These are phyloP conservation scores for Fusarium sp. DNA, from an alignment of 2,329 filamentous ascomycete species.

Conservation along the genomic window DNA sequence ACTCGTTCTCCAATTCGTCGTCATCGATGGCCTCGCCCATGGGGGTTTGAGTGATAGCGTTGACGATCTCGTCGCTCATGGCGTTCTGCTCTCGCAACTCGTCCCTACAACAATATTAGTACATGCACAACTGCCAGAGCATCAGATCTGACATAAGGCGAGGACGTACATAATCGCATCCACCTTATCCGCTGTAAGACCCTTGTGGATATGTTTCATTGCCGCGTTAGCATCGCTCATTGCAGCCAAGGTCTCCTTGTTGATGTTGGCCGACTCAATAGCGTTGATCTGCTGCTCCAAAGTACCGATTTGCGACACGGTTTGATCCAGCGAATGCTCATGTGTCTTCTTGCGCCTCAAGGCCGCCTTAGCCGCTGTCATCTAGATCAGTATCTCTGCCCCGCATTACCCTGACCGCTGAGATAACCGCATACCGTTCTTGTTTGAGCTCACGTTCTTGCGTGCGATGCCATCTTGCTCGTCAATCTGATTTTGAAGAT, in stretches of 20 bases:
- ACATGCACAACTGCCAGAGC: neutral
- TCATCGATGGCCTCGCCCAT: slow-evolving; percentile 82
- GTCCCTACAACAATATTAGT: slow-evolving; percentile 72
- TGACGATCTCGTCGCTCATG: slow-evolving; percentile 91
- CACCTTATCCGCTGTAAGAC: slow-evolving; percentile 92
- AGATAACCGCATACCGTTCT: slow-evolving; percentile 75
- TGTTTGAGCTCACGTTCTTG: slow-evolving; percentile 88
- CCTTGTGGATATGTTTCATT: slow-evolving; percentile 93
- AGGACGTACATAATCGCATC: slow-evolving; percentile 88
- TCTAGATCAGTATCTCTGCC: slow-evolving; percentile 40
- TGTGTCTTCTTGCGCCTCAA: slow-evolving; percentile 94
- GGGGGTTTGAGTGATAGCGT: slow-evolving; percentile 79
- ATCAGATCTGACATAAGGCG: neutral
- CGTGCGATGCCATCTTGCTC: slow-evolving; percentile 90
- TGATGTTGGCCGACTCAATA: slow-evolving; percentile 98
- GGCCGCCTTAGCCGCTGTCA: slow-evolving; percentile 85
- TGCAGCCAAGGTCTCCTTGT: slow-evolving; percentile 92
- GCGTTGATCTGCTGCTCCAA: slow-evolving; percentile 95
- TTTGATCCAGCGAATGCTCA: slow-evolving; percentile 92
- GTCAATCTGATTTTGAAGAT: slow-evolving; percentile 90
- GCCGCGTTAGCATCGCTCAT: slow-evolving; percentile 92
- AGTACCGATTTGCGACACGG: slow-evolving; percentile 86
- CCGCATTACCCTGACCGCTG: slow-evolving; percentile 15
- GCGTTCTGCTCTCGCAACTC: slow-evolving; percentile 90
- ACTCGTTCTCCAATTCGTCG: slow-evolving; percentile 83